Base-by-base conservation (phyloP, 805 yeast genomes). In the Brettanomyces naardenensis region DNA sequence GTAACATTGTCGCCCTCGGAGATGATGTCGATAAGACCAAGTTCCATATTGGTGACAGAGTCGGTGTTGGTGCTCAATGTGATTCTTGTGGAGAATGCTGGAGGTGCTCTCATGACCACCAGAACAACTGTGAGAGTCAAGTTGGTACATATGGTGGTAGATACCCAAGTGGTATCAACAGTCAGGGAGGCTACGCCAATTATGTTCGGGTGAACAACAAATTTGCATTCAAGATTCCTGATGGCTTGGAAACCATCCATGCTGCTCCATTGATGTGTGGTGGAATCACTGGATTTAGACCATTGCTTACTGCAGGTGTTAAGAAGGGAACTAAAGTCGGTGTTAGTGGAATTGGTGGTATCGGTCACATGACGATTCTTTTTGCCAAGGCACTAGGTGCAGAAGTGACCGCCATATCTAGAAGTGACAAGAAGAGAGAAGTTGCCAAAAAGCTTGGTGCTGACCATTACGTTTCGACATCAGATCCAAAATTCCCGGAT, bases 301-400 rank as follows among this genome's bases (percentile, higher is more conserved):
- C 80, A 19, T 54, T 73, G 44, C 37, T 52, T 6, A 49, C 49
- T 4, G 46, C 54, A n/a, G 69, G 67, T 27, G 65, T 62, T 48
- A 73, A 69, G 39, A 66, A 68, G 34, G 75, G 75, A 36, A 64
- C 64, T 43, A 65, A 60, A 36, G 73, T 73, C 35, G 80, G 76
- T 46, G 62, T 75, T 43, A 48, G 56, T 41, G 72, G 71, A 42
- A 58, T 66, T 40, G 72, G 72, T 44, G 72, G 72, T 21, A 61
- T 66, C 49, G 72, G 72, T 17, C 70, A 65, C 47, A 59, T 65
- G 63, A 67, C 69, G n/a, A 51, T 66, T 30, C 54, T 64, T 50
- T 68, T 75, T 42, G 77, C 80, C 28, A 68, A 71, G 45, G 80
- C 80, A 5, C 52, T 76, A 51, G 81, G 80, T 37, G 78, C 79